Evolutionary conservation across 2,329 filamentous ascomycete genomes (phyloP).

Genomic region (Talaromyces sp.): DNA sequence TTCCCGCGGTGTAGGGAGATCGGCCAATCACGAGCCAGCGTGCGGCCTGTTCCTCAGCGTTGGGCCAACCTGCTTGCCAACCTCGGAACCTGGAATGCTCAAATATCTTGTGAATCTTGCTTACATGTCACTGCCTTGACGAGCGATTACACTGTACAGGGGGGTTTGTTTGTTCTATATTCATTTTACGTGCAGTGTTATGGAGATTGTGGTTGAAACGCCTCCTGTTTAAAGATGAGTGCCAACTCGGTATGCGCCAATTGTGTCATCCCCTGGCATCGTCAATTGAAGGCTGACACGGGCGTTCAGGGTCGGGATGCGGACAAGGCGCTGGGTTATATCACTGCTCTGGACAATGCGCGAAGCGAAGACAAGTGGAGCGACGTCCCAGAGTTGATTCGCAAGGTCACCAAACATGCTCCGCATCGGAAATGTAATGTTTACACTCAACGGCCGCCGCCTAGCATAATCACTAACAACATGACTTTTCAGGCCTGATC

Average conservation of each 20-base stretch:
- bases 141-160: not conserved
- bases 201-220: slow-evolving; percentile 16
- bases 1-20: slow-evolving; percentile 6
- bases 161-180: not conserved
- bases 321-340: slow-evolving; percentile 78
- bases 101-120: not conserved
- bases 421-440: slow-evolving; percentile 74
- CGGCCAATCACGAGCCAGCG: slow-evolving; percentile 8
- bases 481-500: slow-evolving; percentile 59
- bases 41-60: not conserved
- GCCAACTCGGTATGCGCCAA: slow-evolving; percentile 21
- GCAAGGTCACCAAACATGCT: slow-evolving; percentile 93
- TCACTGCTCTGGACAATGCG: slow-evolving; percentile 77
- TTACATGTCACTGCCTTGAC: not conserved
- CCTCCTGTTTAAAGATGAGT: slow-evolving; percentile 26
- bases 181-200: slow-evolving; percentile 14
- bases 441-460: slow-evolving; percentile 19
- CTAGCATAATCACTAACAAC: slow-evolving; percentile 23
- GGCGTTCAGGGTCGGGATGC: slow-evolving; percentile 51
- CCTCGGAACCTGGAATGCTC: slow-evolving; percentile 3
- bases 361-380: slow-evolving; percentile 87
- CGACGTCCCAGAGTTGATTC: slow-evolving; percentile 79
- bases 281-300: slow-evolving; percentile 5
- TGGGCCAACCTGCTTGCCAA: not conserved
- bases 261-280: not conserved